phyloP scores from a whole-genome alignment of 2,329 filamentous ascomycete species.

The Cercospora sp. region DNA sequence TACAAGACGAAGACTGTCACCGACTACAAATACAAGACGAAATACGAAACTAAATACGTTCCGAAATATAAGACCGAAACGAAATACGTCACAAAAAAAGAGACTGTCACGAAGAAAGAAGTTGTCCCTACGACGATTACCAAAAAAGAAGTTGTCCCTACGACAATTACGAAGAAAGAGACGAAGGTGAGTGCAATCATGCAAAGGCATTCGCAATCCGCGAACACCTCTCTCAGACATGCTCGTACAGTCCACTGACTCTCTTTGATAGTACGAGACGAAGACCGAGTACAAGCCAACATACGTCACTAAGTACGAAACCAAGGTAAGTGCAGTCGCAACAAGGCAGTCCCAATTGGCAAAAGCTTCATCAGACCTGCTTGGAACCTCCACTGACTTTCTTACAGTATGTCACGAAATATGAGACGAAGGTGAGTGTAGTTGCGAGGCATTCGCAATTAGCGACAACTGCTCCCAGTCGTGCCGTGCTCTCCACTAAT shows the following conservation, averaged over 20 bases:
- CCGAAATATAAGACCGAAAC: neutral
- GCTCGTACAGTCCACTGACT: too few species aligned
- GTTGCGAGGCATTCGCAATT: too few species aligned
- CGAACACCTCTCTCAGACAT: too few species aligned
- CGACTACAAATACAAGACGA: neutral
- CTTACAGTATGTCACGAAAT: neutral
- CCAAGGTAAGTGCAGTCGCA: neutral
- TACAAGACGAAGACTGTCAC: neutral
- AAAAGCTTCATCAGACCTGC: too few species aligned
- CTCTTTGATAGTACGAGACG: neutral
- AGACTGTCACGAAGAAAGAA: neutral
- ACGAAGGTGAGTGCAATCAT: neutral
- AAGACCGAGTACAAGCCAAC: neutral
- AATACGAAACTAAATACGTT: neutral
- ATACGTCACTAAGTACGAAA: neutral
- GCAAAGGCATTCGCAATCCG: too few species aligned
- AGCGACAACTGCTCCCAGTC: too few species aligned
- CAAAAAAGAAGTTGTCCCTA: too few species aligned
- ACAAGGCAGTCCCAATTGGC: too few species aligned
- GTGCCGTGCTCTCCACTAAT: too few species aligned
- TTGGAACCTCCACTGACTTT: too few species aligned
- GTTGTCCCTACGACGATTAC: too few species aligned
- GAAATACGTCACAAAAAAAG: neutral
- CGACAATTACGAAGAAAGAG: too few species aligned
- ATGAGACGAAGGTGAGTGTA: neutral